These are phyloP conservation scores for Seiridium cupressi DNA, from an alignment of 2,329 filamentous ascomycete genomes.

Conservation along the genomic window DNA sequence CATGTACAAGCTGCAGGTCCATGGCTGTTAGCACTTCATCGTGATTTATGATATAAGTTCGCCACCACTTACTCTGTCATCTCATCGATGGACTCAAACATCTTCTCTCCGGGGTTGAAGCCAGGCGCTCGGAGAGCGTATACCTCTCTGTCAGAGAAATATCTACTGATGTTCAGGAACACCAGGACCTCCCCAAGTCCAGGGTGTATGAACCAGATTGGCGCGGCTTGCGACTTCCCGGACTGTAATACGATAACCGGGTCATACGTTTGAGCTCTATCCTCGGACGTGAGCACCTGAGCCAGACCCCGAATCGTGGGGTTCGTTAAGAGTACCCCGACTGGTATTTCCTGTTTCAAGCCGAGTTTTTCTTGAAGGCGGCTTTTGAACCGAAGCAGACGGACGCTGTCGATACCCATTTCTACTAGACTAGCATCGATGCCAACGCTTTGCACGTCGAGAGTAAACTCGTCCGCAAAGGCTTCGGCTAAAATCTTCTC, in stretches of 20 bases:
- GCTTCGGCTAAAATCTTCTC: not conserved
- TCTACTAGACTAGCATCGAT: constrained; percentile 5
- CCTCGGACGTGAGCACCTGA: not conserved
- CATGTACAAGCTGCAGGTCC: constrained; percentile 30
- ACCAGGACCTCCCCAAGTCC: constrained; percentile 14
- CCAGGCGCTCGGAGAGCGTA: constrained; percentile 19
- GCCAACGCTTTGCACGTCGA: not conserved
- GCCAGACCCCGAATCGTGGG: constrained; percentile 4
- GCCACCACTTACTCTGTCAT: constrained; percentile 7
- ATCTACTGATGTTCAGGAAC: constrained; percentile 11
- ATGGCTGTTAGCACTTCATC: not conserved
- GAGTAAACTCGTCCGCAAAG: constrained; percentile 4
- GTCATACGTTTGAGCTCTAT: not conserved
- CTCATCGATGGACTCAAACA: constrained; percentile 33
- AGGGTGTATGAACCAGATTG: constrained; percentile 10
- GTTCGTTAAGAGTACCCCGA: constrained; percentile 5
- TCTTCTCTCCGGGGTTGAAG: constrained; percentile 30
- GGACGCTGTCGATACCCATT: constrained; percentile 10
- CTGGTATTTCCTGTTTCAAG: not conserved
- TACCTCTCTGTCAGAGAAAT: constrained; percentile 8
- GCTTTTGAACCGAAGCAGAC: constrained; percentile 5
- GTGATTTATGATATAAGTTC: not conserved
- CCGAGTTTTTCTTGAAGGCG: not conserved
- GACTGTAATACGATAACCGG: constrained; percentile 8
- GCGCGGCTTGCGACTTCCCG: not conserved